Evolutionary conservation across 139 green algal species (phyloP), one percentile per base, ranked within the genome.

Genomic region (Zygnema circumcarinatum): DNA sequence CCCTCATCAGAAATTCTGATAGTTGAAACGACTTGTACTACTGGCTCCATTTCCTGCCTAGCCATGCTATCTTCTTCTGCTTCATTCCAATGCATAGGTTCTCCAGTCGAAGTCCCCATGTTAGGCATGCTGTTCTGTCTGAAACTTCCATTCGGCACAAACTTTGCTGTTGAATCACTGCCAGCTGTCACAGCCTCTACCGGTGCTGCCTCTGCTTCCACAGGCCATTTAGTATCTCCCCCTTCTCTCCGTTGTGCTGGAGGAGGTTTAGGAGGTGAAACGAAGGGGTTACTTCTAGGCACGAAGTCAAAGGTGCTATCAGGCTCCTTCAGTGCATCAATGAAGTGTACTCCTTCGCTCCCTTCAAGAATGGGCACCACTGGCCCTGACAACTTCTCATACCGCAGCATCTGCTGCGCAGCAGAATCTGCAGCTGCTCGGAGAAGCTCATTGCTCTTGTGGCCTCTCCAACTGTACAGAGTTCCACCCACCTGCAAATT

Each of bases 381-480:
- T 62, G 76, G 76, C 32, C 76, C 83, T 80, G 73, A 25, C 1
- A 87, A n/a, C 31, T 38, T 21, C 79, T 89, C 84, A 42, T 89
- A 89, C 25, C 41, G 42, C 40, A 88, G 41, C n/a, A 89, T 53
- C 84, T 89, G 84, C 16, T 39, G 35, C 53, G 84, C 84, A 31
- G 38, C 79, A 33, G 22, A 20, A 1, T 89, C 84, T 25, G 52
- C 84, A 35, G 69, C 47, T n/a, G 40, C 31, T 68, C 31, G 52
- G 38, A 89, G 75, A 2, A 88, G 21, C 31, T 39, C 2, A 53
- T 69, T 29, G 83, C 83, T 87, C 25, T 82, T 29, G 20, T 25
- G 41, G 2, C 83, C 83, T 2, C 35, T 32, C 83, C 83, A 88
- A 25, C 73, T 86, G 82, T 88, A 84, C 82, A 84, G 32, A 1